Base-by-base conservation (phyloP, 495 filamentous ascomycete species). In the Schizothecium vesticola region DNA sequence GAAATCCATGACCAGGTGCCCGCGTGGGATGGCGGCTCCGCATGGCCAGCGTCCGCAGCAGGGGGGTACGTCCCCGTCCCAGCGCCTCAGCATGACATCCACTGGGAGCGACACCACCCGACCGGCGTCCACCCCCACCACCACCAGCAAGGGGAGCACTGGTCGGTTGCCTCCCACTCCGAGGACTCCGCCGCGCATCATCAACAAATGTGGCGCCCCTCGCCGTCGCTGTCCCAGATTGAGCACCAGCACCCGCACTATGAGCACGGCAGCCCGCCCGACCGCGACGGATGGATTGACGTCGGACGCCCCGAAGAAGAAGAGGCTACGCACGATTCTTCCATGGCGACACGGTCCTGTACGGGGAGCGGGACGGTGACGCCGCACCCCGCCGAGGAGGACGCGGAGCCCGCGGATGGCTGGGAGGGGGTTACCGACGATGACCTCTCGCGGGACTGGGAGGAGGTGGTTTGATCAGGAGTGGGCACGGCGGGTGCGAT, bases 371-470 rank as follows among this genome's bases (percentile, higher is more conserved):
- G 11, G 31, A 33, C 43, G 13, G 26, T 26, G 58, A 28, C 58
- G 58, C 13, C 57, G 71, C 43, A 59, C 56, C 69, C 65, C 59
- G 56, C 69, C 31, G 23, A 29, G 21, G 11, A 55, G 28, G 23
- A 31, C 3, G 43, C 58, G 25, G 6, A 22, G 13, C 10, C 21
- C 4, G 33, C 43, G 16, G 10, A 43, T 1, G 51, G 43, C 0
- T 51, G n/a, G 6, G 59, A 59, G 28, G 67, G n/a, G n/a, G n/a
- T n/a, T n/a, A n/a, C n/a, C n/a, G n/a, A 3, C 0, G 68, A 67
- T 0, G 72, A 74, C n/a, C 29, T 72, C 2, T 74, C 72, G 21
- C 65, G 64, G 24, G 70, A 70, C 13, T 75, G 73, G 73, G 69
- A 75, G 5, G 72, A 74, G 12, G 58, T 65, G n/a, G n/a, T n/a